Evolutionary conservation across 306 rosid species (phyloP).

Genomic region (Cajanus cajan): DNA sequence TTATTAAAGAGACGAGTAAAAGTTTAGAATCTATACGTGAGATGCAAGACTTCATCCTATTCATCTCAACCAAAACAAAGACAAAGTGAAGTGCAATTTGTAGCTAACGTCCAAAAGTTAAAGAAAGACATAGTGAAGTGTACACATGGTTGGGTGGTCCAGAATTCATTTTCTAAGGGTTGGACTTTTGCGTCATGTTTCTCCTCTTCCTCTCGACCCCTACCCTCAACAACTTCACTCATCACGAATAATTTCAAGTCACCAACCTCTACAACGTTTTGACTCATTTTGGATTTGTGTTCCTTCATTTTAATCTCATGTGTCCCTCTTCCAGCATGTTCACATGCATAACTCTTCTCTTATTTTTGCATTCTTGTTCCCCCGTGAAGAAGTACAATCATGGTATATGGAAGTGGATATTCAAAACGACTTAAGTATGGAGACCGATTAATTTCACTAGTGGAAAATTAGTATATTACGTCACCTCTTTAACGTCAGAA

Average conservation of each 20-base stretch:
- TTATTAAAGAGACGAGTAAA: too few species aligned
- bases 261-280: background rate
- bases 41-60: too few species aligned
- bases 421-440: background rate
- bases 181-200: background rate
- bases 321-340: background rate
- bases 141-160: background rate
- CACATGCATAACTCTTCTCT: background rate
- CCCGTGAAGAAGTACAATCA: background rate
- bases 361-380: background rate
- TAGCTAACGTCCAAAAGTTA: background rate
- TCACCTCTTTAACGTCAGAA: too few species aligned
- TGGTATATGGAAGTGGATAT: background rate
- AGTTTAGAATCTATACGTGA: too few species aligned
- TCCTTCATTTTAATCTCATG: background rate
- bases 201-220: background rate
- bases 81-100: background rate
- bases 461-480: too few species aligned
- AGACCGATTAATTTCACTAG: too few species aligned
- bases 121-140: background rate
- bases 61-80: too few species aligned
- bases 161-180: background rate
- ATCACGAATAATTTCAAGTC: too few species aligned
- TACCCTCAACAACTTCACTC: background rate
- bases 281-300: background rate